These are phyloP conservation scores for Schizothecium vesticola DNA, from an alignment of 495 filamentous ascomycete species.

Conservation along the genomic window DNA sequence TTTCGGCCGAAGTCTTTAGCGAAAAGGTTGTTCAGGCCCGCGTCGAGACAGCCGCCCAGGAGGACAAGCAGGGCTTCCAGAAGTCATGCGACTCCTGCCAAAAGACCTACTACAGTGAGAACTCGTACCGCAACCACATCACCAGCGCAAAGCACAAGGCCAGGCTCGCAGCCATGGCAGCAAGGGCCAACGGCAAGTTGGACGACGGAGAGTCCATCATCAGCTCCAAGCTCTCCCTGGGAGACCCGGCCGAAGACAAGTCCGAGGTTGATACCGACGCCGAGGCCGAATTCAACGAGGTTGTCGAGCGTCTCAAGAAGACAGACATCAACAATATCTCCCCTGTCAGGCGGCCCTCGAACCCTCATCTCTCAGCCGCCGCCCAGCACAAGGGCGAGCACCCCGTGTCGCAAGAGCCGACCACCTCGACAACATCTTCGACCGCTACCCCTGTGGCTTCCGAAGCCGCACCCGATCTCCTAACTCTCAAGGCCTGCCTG, in stretches of 20 bases:
- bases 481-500: conserved; percentile 63
- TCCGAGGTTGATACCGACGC: conserved; percentile 55
- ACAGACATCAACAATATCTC: conserved; percentile 60
- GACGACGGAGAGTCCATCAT: conserved; percentile 78
- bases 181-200: conserved; percentile 26
- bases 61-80: conserved; percentile 85
- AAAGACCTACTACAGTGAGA: conserved; percentile 92
- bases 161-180: conserved; percentile 44
- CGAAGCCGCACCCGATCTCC: conserved; percentile 18
- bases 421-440: conserved; percentile 30
- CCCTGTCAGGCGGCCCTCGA: conserved; percentile 49
- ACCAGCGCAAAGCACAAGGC: conserved; percentile 85
- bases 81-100: conserved; percentile 75
- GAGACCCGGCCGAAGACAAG: conserved; percentile 58
- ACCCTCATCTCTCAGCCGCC: conserved; percentile 50
- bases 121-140: conserved; percentile 89
- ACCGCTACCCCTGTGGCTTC: conserved; percentile 19
- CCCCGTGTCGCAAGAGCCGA: conserved; percentile 31
- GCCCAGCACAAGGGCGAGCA: conserved; percentile 40
- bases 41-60: conserved; percentile 72
- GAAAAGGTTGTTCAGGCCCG: conserved; percentile 96
- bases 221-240: conserved; percentile 86
- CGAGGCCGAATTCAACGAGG: conserved; percentile 70
- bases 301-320: conserved; percentile 72
- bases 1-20: conserved; percentile 87